These are phyloP conservation scores for Vitis hybrid DNA, from an alignment of 177 flowering plant species.

Conservation along the genomic window DNA sequence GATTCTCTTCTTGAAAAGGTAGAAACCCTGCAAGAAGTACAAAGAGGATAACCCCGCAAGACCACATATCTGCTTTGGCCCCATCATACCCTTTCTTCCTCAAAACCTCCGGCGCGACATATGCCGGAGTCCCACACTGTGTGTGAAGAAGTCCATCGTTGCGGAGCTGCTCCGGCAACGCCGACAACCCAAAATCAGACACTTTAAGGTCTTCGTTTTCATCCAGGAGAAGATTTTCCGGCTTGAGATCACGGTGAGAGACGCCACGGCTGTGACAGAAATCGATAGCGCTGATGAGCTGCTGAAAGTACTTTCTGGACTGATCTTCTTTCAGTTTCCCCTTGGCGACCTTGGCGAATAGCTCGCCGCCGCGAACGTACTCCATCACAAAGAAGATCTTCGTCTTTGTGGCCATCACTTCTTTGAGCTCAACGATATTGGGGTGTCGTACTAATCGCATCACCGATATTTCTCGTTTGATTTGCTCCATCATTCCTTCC, in stretches of 20 bases:
- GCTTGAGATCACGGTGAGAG: conserved; percentile 79
- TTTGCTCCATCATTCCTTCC: conserved; percentile 67
- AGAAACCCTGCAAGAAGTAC: conserved; percentile 74
- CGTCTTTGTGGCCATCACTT: conserved; percentile 80
- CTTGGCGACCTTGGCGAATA: conserved; percentile 52
- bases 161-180: conserved; percentile 62
- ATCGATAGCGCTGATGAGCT: conserved; percentile 71
- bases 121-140: conserved; percentile 87
- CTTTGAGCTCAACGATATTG: conserved; percentile 66
- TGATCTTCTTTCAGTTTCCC: conserved; percentile 59
- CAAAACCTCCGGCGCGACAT: conserved; percentile 84
- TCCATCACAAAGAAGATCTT: conserved; percentile 84
- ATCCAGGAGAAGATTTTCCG: conserved; percentile 74
- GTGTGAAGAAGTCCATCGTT: conserved; percentile 80
- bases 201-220: conserved; percentile 63
- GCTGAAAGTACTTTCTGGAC: conserved; percentile 71
- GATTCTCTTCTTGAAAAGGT: conserved; percentile 77
- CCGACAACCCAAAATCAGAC: conserved; percentile 80
- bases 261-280: conserved; percentile 86
- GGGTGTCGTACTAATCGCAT: conserved; percentile 77
- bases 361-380: conserved; percentile 80
- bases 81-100: conserved; percentile 77
- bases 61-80: conserved; percentile 82
- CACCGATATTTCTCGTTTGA: conserved; percentile 68
- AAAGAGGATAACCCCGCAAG: conserved; percentile 79